A percentile compares a stretch with the other conserved stretches of the same genome.
Evolutionary conservation across 306 rosid genomes (phyloP).

Genomic region (barrel medic (Medicago truncatula)): DNA sequence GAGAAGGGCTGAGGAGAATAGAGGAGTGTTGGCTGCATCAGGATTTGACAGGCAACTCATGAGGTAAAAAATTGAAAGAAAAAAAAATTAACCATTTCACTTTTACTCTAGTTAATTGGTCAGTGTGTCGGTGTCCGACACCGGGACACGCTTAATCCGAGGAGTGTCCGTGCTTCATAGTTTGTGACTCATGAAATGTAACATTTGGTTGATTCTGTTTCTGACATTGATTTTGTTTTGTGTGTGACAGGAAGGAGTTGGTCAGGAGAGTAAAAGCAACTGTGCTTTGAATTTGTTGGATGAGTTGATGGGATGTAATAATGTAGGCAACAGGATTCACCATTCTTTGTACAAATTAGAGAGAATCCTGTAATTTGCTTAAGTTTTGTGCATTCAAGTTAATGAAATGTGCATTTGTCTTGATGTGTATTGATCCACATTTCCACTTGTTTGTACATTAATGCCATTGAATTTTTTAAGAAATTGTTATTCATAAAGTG

Average conservation of each 20-base stretch:
- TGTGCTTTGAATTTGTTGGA: constrained; percentile 36
- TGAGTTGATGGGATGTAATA: constrained; percentile 37
- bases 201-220: constrained; percentile 25
- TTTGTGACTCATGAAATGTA: not conserved
- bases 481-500: not conserved
- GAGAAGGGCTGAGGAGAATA: constrained; percentile 91
- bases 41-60: constrained; percentile 71
- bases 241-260: constrained; percentile 61
- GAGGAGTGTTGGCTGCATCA: constrained; percentile 80
- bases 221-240: not conserved
- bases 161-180: no score
- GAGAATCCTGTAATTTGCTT: constrained; percentile 35
- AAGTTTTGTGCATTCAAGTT: constrained; percentile 28
- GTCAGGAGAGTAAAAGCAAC: constrained; percentile 61
- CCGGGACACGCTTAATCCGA: no score
- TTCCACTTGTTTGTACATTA: not conserved
- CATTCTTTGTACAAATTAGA: constrained; percentile 45
- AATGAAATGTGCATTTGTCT: constrained; percentile 37
- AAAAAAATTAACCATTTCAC: not conserved
- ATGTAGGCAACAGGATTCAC: constrained; percentile 35
- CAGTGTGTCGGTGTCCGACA: no score
- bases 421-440: not conserved
- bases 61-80: constrained; percentile 45
- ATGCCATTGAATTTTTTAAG: not conserved
- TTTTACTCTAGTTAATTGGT: no score